Percentiles rank a stretch among this genome's conserved stretches.
Evolutionary conservation across 2,329 filamentous ascomycete species (phyloP).

Genomic region (Penicillium sp.): DNA sequence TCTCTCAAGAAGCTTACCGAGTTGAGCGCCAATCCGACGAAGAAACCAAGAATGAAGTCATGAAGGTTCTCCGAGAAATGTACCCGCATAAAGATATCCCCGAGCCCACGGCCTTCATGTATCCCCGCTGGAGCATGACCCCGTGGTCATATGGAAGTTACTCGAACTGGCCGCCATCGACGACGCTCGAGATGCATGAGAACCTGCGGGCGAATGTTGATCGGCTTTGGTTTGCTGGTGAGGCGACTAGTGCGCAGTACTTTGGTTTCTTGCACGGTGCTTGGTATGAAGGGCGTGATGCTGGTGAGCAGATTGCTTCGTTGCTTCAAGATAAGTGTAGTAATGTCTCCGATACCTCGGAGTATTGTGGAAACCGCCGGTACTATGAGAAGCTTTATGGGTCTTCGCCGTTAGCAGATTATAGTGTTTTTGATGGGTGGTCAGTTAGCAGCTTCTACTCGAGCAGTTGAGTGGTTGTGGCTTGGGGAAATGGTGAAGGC

Average conservation of each 20-base stretch:
- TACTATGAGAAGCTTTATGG: conserved; percentile 19
- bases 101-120: conserved; percentile 64
- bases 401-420: conserved; percentile 23
- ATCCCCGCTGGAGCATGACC: conserved; percentile 61
- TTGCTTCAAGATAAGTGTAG: conserved; percentile 13
- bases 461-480: conserved; percentile 13
- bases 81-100: conserved; percentile 62
- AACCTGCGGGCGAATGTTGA: conserved; percentile 69
- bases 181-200: conserved; percentile 68
- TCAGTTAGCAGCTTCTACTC: conserved; percentile 23
- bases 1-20: conserved; percentile 59
- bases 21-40: conserved; percentile 65
- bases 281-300: conserved; percentile 60
- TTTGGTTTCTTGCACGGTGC: conserved; percentile 69
- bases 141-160: conserved; percentile 65
- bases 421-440: conserved; percentile 27
- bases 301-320: conserved; percentile 40
- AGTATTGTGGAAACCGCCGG: conserved; percentile 17
- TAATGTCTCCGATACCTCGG: conserved; percentile 9
- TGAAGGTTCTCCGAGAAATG: conserved; percentile 65
- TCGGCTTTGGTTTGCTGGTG: conserved; percentile 67
- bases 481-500: too few relatives aligned
- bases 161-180: conserved; percentile 69
- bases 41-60: conserved; percentile 60
- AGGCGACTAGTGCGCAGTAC: conserved; percentile 65